A percentile compares a stretch with the other conserved stretches of the same genome.
Conservation (phyloP, 805 yeast species). For the Ogataea glucozyma region DNA sequence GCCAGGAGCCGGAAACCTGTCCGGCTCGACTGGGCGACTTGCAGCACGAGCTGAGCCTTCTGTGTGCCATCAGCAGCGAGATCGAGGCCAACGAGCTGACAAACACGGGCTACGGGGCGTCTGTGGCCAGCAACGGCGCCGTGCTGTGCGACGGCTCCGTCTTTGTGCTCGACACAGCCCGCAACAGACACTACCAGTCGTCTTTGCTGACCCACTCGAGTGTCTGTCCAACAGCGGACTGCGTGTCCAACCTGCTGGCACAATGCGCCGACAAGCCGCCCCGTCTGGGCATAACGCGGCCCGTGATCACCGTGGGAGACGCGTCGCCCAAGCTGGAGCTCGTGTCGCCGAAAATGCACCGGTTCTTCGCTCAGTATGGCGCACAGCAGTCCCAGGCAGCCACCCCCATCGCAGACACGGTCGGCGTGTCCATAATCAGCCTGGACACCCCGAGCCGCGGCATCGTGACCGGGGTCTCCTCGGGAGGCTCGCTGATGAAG, state of each 20-base stretch:
- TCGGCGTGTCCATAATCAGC: conserved; percentile 40
- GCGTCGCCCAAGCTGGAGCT: conserved; percentile 8
- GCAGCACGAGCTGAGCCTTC: conserved; percentile 3
- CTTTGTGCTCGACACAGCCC: conserved; percentile 23
- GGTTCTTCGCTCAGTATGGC: conserved; percentile 11
- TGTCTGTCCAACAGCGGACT: conserved; percentile 37
- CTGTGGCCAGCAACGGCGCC: conserved; percentile 40
- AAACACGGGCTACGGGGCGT: conserved; percentile 53
- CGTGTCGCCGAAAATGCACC: conserved; percentile 16
- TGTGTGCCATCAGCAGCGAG: conserved; percentile 7
- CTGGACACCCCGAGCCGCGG: neutral
- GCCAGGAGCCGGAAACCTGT: too few species aligned
- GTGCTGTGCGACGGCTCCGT: conserved; percentile 49
- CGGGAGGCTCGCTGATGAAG: conserved; percentile 57
- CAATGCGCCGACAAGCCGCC: conserved; percentile 24
- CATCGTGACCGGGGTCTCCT: conserved; percentile 40
- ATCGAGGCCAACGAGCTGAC: conserved; percentile 43
- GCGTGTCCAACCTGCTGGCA: conserved; percentile 23
- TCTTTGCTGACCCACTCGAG: conserved; percentile 18
- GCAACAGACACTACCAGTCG: conserved; percentile 20
- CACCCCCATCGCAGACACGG: conserved; percentile 43
- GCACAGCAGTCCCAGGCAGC: conserved; percentile 4
- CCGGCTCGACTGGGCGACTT: neutral
- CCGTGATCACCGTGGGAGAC: conserved; percentile 30
- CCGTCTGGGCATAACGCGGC: conserved; percentile 34